These are phyloP conservation scores for Thyridium curvatum DNA, from an alignment of 2,329 filamentous ascomycete genomes.

Conservation along the genomic window DNA sequence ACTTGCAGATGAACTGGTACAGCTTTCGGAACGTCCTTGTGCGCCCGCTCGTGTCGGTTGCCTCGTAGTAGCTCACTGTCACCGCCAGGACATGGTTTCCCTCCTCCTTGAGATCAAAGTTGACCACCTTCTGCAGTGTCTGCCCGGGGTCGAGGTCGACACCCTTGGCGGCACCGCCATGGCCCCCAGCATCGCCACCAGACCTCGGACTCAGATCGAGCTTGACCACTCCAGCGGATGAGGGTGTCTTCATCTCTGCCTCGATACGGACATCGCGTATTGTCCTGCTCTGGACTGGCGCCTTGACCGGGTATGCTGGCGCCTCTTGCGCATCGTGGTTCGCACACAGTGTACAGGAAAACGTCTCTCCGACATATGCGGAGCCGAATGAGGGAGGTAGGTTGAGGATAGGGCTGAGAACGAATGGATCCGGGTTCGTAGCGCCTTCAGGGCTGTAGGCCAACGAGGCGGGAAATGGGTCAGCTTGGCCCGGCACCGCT, in stretches of 20 bases:
- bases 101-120: constrained; percentile 87
- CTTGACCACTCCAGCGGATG: constrained; percentile 51
- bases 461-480: constrained; percentile 59
- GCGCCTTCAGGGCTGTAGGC: constrained; percentile 50
- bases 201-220: constrained; percentile 49
- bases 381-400: constrained; percentile 88
- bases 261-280: constrained; percentile 76
- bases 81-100: constrained; percentile 91
- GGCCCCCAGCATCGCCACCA: not conserved
- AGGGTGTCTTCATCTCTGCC: constrained; percentile 92
- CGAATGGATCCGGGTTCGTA: constrained; percentile 48
- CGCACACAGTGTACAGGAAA: constrained; percentile 91
- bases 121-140: constrained; percentile 75
- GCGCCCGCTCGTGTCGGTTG: constrained; percentile 60
- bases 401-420: constrained; percentile 63
- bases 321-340: constrained; percentile 66
- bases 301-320: constrained; percentile 12
- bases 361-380: constrained; percentile 91
- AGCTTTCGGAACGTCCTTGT: constrained; percentile 87
- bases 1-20: constrained; percentile 93
- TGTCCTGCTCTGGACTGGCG: constrained; percentile 24
- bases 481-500: constrained; percentile 35
- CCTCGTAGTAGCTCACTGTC: constrained; percentile 91
- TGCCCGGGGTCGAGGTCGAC: constrained; percentile 53
- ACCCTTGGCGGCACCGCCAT: constrained; percentile 9